phyloP scores from a whole-genome alignment of 225 moss, liverwort and hornwort genomes.

The Physcomitrellopsis africana region DNA sequence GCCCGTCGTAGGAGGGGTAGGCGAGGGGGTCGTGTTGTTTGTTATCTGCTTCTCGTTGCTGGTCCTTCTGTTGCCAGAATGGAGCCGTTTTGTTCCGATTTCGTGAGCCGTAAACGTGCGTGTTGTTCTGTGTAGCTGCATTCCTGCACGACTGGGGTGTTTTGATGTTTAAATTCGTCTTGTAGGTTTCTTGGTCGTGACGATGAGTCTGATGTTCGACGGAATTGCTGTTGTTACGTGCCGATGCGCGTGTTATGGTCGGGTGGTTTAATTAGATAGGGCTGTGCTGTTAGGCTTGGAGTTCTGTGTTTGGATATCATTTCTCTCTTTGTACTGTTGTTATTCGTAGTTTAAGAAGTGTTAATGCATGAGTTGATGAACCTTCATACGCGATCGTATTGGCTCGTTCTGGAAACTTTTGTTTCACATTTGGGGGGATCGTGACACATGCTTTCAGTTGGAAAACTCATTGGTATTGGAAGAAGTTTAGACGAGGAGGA shows the following conservation, averaged over 20 bases:
- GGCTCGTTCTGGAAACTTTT: background rate
- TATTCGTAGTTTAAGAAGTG: background rate
- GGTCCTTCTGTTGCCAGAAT: background rate
- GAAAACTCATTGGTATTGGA: slow-evolving; percentile 19
- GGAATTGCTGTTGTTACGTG: slow-evolving; percentile 2
- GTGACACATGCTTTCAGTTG: slow-evolving; percentile 15
- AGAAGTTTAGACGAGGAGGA: slow-evolving; percentile 16
- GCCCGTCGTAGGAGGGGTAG: background rate
- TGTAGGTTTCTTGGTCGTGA: slow-evolving; percentile 4
- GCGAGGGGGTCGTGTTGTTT: background rate
- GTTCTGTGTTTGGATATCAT: background rate
- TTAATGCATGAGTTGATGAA: slow-evolving; percentile 20
- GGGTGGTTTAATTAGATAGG: background rate
- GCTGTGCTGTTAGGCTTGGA: background rate
- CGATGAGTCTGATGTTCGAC: background rate
- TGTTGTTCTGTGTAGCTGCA: background rate
- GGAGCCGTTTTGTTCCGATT: background rate
- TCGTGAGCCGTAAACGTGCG: background rate
- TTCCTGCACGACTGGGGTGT: background rate
- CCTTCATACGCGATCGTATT: background rate
- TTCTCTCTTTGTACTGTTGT: background rate
- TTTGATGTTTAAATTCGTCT: background rate
- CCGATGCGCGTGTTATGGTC: background rate
- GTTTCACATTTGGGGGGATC: background rate
- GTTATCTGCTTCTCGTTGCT: background rate